A percentile compares a stretch with the other conserved stretches of the same genome.
phyloP scores from a whole-genome alignment of 164 flowering plant species.

The Vitis rotundifolia region DNA sequence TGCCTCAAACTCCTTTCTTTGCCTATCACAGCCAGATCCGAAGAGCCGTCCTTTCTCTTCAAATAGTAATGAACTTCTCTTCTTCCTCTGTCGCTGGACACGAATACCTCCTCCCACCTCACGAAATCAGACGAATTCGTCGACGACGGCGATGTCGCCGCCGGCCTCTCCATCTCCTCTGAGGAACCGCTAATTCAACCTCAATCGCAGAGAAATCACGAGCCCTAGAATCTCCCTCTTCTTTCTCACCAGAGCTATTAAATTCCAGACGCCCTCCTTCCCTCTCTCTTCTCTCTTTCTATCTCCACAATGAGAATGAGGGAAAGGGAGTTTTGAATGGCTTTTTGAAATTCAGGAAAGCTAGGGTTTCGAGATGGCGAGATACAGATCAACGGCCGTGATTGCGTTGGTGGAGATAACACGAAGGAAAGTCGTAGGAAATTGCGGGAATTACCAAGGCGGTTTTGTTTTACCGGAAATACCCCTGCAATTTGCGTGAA shows the following conservation, averaged over 20 bases:
- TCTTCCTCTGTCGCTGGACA: constrained; percentile 55
- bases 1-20: constrained; percentile 64
- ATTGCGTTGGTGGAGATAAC: constrained; percentile 29
- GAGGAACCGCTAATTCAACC: background rate
- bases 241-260: background rate
- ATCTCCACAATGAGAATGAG: background rate
- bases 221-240: background rate
- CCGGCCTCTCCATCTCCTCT: constrained; percentile 12
- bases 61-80: constrained; percentile 66
- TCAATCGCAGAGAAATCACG: background rate
- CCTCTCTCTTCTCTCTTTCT: background rate
- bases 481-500: constrained; percentile 8
- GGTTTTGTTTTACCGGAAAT: constrained; percentile 5
- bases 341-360: constrained; percentile 8
- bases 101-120: constrained; percentile 68
- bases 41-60: constrained; percentile 43
- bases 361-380: constrained; percentile 29
- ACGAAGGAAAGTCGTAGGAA: constrained; percentile 32
- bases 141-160: constrained; percentile 4
- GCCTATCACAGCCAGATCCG: constrained; percentile 79
- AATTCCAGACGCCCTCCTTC: background rate
- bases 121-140: constrained; percentile 28
- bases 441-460: constrained; percentile 17
- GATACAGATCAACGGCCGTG: constrained; percentile 38
- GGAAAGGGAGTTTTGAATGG: constrained; percentile 1